Percentiles rank a stretch among this genome's conserved stretches.
Conservation (phyloP, 345 rosid species). For the Lenwebbia sp. region DNA sequence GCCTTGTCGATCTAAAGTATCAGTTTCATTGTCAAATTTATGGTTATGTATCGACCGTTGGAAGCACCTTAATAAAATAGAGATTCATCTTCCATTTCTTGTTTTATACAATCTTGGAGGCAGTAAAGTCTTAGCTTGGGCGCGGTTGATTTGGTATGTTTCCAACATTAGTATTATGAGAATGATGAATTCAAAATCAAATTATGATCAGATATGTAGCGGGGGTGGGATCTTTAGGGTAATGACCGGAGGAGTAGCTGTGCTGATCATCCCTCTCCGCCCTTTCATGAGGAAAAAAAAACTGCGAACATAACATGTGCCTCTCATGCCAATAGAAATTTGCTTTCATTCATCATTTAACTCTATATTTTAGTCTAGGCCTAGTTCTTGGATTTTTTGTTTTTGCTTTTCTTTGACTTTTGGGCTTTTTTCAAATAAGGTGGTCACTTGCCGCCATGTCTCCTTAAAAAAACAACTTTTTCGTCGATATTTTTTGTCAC, state of each 20-base stretch:
- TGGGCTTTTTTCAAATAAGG: neutral
- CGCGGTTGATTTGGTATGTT: neutral
- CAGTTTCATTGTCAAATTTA: neutral
- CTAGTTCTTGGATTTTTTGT: no score
- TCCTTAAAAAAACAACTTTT: neutral
- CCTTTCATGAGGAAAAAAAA: neutral
- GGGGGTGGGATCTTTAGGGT: neutral
- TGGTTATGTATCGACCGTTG: neutral
- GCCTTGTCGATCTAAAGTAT: neutral
- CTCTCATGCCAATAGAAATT: neutral
- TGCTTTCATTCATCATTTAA: neutral
- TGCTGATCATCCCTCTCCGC: neutral
- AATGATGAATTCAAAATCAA: neutral
- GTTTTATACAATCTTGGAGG: neutral
- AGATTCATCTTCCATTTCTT: neutral
- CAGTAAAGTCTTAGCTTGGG: neutral
- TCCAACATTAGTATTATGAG: neutral
- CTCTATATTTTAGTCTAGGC: neutral
- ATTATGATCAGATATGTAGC: neutral
- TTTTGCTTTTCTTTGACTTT: no score
- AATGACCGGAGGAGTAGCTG: neutral
- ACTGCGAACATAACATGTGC: neutral
- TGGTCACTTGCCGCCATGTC: neutral
- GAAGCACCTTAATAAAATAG: neutral
- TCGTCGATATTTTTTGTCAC: neutral